Base-by-base conservation (phyloP, 169 alveolate genomes). In the Plasmodium fragile region DNA sequence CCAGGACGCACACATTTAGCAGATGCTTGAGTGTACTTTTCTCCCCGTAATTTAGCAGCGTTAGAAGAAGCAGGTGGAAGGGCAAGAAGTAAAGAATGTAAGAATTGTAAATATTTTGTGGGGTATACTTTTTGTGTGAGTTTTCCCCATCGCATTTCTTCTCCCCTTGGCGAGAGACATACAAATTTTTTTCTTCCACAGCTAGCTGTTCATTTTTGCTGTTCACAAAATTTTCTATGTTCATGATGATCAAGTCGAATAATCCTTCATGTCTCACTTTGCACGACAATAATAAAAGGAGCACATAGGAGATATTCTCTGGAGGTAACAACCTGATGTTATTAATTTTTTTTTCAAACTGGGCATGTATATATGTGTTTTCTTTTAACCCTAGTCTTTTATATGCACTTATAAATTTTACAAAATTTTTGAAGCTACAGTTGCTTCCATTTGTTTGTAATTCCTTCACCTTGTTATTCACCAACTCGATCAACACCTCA, bases 331-430 rank as follows among this genome's bases (percentile, higher is more conserved):
- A 34, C 55, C 78, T 87, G 3, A 87, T 87, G 25, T 87, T 55
- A 72, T 87, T 65, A 13, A 87, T 78, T 79, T 87, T 87, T 55
- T 87, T 75, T 53, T 87, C 93, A 59, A 87, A 78, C 65, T 87
- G 90, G n/a, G 72, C 1, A 65, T 87, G 93, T 77, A 87, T 59
- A 49, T 78, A 87, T n/a, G 90, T 87, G 65, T 77, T 41, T 16
- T 77, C 55, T 25, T 77, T 43, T 78, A 87, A 49, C 30, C 75
- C 75, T 87, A 87, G 59, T 16, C 93, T 87, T 49, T 55, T 65
- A 72, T 49, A 78, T 39, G 89, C 93, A 77, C 93, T 87, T 10
- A 87, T 5, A 41, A 87, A 87, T 78, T 87, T 87, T n/a, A 87
- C 6, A 78, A 87, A 87, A 39, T 87, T 45, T 78, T 87, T 87